phyloP scores from a whole-genome alignment of 2,329 filamentous ascomycete genomes.

The Aspergillus texensis region DNA sequence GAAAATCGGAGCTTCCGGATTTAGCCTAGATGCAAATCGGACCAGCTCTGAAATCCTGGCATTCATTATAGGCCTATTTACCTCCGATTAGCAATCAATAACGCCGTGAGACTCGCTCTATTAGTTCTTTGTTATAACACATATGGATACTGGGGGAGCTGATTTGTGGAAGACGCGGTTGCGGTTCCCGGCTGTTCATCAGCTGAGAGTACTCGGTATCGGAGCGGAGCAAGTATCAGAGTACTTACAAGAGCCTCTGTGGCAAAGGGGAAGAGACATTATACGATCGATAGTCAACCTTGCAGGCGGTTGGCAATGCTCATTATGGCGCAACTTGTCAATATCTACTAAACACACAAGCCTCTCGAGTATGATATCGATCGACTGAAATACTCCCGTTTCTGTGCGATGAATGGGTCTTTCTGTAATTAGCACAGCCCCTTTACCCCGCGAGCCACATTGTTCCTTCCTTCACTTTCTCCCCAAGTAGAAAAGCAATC shows the following conservation, averaged over 20 bases:
- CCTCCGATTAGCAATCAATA: neutral
- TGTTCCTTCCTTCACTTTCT: conserved; percentile 2
- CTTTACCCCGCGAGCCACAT: neutral
- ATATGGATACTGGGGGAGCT: neutral
- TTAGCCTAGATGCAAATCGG: neutral
- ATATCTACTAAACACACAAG: neutral
- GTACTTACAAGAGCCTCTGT: neutral
- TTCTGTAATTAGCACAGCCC: neutral
- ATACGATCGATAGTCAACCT: neutral
- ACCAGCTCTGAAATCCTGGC: neutral
- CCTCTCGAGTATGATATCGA: neutral
- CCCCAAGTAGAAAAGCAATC: neutral
- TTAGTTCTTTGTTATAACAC: neutral
- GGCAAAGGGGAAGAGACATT: neutral
- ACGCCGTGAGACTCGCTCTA: neutral
- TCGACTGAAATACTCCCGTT: neutral
- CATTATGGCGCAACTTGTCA: neutral
- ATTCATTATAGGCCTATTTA: neutral
- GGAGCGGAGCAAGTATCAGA: neutral
- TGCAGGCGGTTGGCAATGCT: neutral
- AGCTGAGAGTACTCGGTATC: neutral
- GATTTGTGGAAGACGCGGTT: neutral
- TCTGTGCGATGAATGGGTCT: neutral
- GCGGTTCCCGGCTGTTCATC: neutral
- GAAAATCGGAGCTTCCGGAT: neutral